phyloP scores from a whole-genome alignment of 345 rosid species.

The Corymbia maculata region DNA sequence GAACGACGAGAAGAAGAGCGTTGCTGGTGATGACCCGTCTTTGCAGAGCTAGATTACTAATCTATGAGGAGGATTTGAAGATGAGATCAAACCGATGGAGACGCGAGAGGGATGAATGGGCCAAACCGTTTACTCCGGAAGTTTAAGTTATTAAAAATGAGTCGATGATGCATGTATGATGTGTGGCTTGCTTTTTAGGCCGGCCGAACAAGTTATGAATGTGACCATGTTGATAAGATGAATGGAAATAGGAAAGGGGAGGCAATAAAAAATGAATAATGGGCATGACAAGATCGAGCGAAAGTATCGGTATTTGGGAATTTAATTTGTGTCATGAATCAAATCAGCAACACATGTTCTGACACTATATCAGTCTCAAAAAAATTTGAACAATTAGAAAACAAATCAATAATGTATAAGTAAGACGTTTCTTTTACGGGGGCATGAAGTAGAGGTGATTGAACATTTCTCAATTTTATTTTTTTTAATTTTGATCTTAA shows the following conservation, averaged over 20 bases:
- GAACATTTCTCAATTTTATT: neutral
- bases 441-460: neutral
- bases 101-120: neutral
- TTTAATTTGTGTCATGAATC: neutral
- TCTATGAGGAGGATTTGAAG: neutral
- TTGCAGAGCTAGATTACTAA: no score
- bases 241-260: rapidly evolving
- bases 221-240: neutral
- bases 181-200: neutral
- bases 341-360: neutral
- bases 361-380: neutral
- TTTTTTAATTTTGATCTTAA: neutral
- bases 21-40: no score
- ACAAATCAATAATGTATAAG: neutral
- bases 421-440: neutral
- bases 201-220: rapidly evolving
- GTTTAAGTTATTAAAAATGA: neutral
- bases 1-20: neutral
- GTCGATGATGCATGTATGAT: neutral
- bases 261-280: neutral
- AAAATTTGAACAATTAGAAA: neutral
- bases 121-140: neutral
- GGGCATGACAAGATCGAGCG: neutral
- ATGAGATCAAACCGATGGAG: neutral
- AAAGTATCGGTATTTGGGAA: neutral